Conservation (phyloP, 2,329 filamentous ascomycete genomes). For the Erysiphe pulchra region DNA sequence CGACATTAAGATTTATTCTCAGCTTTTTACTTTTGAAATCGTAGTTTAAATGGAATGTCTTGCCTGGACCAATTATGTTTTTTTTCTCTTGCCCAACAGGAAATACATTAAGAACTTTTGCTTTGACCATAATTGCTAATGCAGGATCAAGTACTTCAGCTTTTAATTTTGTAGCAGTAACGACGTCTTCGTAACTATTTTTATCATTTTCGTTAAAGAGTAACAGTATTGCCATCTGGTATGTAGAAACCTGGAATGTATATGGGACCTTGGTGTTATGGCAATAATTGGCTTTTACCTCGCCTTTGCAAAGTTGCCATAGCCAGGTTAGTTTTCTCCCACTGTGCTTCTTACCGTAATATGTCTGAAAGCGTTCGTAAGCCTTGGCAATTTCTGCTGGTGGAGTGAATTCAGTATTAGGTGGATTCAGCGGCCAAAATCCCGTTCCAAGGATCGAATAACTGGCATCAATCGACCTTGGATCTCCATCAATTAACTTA, state of each 20-base stretch:
- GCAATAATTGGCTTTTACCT: conserved; percentile 82
- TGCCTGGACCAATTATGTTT: conserved; percentile 53
- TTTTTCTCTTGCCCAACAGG: conserved; percentile 28
- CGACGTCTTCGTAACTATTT: conserved; percentile 69
- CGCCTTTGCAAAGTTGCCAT: conserved; percentile 95
- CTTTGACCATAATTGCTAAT: conserved; percentile 68
- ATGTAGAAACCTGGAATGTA: conserved; percentile 92
- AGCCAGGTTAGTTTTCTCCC: conserved; percentile 93
- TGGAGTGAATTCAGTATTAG: conserved; percentile 68
- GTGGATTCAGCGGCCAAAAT: conserved; percentile 83
- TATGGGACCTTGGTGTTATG: conserved; percentile 75
- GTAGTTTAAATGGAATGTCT: conserved; percentile 64
- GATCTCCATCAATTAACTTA: conserved; percentile 32
- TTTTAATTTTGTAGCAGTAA: conserved; percentile 52
- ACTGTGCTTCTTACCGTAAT: conserved; percentile 91
- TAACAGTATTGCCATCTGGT: conserved; percentile 88
- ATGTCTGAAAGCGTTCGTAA: conserved; percentile 68
- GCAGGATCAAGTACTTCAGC: conserved; percentile 70
- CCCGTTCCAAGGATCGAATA: conserved; percentile 89
- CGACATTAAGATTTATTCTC: conserved; percentile 85
- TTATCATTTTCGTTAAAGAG: conserved; percentile 82
- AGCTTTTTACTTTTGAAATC: conserved; percentile 98
- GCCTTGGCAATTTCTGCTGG: conserved; percentile 66
- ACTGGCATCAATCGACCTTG: conserved; percentile 53
- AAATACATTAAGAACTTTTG: conserved; percentile 56